Evolutionary conservation across 345 rosid species (phyloP), one percentile per base, ranked within the genome.

Genomic region (Xanthoceras sorbifolium): DNA sequence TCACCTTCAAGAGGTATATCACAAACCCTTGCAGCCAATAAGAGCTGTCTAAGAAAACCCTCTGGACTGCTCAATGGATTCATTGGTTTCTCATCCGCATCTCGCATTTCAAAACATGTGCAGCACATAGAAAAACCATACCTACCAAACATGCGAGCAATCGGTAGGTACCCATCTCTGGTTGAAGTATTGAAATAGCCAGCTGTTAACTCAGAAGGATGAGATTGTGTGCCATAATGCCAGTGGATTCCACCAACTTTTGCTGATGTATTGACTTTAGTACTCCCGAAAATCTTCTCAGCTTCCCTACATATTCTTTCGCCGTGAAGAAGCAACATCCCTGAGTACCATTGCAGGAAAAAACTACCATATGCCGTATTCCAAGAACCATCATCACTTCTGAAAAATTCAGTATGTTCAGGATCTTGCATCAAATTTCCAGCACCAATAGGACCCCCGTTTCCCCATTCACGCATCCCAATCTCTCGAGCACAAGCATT

Each of bases 321-420:
- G 3, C 89, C 89, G 55, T 88, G 91, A 65, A 70, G 74, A 50
- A 88, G 81, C 78, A 88, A 82, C 89, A 79, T 81, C 44, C 82
- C 74, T 0, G 87, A 88, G 81, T 88, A 88, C 89, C 91, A 88
- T 38, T 83, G 80, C 14, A 88, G 88, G 68, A 88, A 88, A 79
- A 81, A 83, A 23, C 79, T 72, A 22, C 89, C 88, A 34, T 79
- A 79, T 28, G 80, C 78, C 29, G 82, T 76, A 72, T 83, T 77
- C 90, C 91, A 86, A 15, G 86, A 76, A 48, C 91, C 89, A 29
- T 74, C 77, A 9, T 72, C 38, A 32, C 83, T 84, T 79, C 75
- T 82, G 72, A 86, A 88, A 76, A 88, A 85, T 38, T 80, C 85
- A 28, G 87, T 80, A 18, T 65, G 62, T 57, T 86, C 91, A 57